Evolutionary conservation across 208 protist species (phyloP), one percentile per base, ranked within the genome.

Genomic region (Trichomonas vaginalis): DNA sequence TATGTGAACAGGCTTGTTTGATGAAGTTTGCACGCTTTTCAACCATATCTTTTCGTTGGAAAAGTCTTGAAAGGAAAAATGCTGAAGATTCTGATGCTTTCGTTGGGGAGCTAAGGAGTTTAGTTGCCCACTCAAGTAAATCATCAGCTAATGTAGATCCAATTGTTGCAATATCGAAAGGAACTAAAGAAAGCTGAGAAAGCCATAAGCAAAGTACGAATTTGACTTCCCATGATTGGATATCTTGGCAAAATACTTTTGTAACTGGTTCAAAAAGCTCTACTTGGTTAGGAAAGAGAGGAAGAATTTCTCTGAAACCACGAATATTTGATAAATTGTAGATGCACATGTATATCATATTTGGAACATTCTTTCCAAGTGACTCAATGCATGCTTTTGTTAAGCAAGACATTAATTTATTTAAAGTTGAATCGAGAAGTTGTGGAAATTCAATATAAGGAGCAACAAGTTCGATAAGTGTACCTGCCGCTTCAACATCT

Each of bases 241-340:
- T 92, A 27, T 51, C 45, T 32, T 92, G 23, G 45, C 86, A 92
- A 47, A 92, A 92, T 8, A 45, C 42, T 9, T 92, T 92, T 48
- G 86, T 48, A 35, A 92, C 86, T 35, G 86, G 86, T 39, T 92
- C 86, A 92, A 92, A 92, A 51, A 42, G 27, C 39, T 92, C n/a
- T 39, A 92, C 86, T 92, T 92, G 40, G 27, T 92, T 92, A 17
- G 86, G 86, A 32, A 92, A 92, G 10, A 92, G 39, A 39, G 40
- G 86, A 39, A 92, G 32, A 51, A 92, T 42, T 92, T 92, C 86
- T 39, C 86, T 40, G n/a, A 45, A 92, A 9, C 86, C 86, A 39
- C 86, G 86, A 92, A 92, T 92, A 9, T 92, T 92, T 39, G 86
- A 92, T 92, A 92, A 92, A 39, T 48, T 35, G 37, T 92, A 92